Conservation (phyloP, 257 asterid species). For the Penstemon newberryi region DNA sequence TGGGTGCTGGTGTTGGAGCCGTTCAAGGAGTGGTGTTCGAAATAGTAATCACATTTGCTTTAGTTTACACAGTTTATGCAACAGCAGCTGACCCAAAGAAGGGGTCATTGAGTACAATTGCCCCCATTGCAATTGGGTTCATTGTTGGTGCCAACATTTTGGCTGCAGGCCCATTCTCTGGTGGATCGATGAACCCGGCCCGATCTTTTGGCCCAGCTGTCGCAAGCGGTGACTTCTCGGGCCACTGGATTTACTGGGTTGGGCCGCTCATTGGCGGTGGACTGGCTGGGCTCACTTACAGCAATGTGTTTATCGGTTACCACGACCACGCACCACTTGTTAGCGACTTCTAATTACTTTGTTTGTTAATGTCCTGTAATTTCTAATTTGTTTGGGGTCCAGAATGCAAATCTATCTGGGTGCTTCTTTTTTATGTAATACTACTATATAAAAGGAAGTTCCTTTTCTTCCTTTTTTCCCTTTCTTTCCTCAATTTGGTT, state of each 20-base stretch:
- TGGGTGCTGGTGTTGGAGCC: constrained; percentile 64
- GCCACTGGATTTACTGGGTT: constrained; percentile 82
- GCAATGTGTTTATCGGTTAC: constrained; percentile 49
- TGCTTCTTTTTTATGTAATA: neutral
- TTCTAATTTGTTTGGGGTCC: constrained; percentile 24
- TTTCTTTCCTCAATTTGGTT: too few species aligned
- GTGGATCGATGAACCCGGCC: constrained; percentile 98
- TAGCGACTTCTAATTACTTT: constrained; percentile 40
- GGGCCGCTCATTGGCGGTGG: constrained; percentile 94
- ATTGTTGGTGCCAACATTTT: constrained; percentile 87
- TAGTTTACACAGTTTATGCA: constrained; percentile 90
- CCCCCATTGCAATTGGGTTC: constrained; percentile 92
- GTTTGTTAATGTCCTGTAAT: constrained; percentile 3
- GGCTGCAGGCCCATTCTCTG: constrained; percentile 95
- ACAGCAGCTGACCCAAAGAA: constrained; percentile 92
- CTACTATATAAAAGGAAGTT: neutral
- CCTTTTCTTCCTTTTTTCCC: neutral
- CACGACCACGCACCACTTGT: constrained; percentile 56
- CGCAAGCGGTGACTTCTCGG: constrained; percentile 56
- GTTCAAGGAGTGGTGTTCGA: constrained; percentile 73
- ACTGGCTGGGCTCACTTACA: constrained; percentile 66
- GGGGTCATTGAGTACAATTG: constrained; percentile 76
- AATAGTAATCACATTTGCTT: constrained; percentile 72
- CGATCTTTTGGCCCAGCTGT: constrained; percentile 85
- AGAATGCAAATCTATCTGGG: neutral